Percentiles rank a stretch among this genome's conserved stretches.
Conservation (phyloP, 352 stramenopile species). For the Phytophthora syringae region DNA sequence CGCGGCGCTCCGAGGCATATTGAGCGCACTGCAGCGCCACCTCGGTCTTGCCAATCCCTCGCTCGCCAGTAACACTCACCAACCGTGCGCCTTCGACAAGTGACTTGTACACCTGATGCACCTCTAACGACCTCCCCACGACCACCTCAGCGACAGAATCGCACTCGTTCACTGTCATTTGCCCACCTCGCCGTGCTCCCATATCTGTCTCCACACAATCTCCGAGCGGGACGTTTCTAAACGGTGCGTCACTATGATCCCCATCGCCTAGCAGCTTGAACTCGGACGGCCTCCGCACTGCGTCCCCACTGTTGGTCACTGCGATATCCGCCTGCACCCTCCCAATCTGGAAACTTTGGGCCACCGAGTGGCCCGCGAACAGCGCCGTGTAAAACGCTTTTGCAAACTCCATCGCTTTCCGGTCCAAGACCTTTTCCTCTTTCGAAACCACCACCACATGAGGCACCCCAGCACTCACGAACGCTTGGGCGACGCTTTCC, state of each 20-base stretch:
- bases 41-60: slow-evolving; percentile 84
- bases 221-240: slow-evolving; percentile 59
- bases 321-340: slow-evolving; percentile 79
- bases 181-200: slow-evolving; percentile 21
- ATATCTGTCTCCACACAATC: slow-evolving; percentile 71
- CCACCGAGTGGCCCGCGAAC: slow-evolving; percentile 79
- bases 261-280: slow-evolving; percentile 86
- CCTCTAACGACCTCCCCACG: slow-evolving; percentile 78
- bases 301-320: slow-evolving; percentile 37
- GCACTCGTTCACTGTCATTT: slow-evolving; percentile 68
- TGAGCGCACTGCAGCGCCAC: slow-evolving; percentile 78
- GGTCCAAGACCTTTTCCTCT: slow-evolving; percentile 85
- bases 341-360: slow-evolving; percentile 85
- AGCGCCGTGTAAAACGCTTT: slow-evolving; percentile 91
- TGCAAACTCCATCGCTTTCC: slow-evolving; percentile 89
- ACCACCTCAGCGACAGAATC: slow-evolving; percentile 79
- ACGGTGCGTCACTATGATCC: slow-evolving; percentile 80
- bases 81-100: slow-evolving; percentile 79
- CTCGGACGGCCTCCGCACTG: slow-evolving; percentile 45
- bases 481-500: slow-evolving; percentile 87
- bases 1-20: slow-evolving; percentile 73
- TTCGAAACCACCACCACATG: slow-evolving; percentile 92
- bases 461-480: slow-evolving; percentile 88
- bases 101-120: slow-evolving; percentile 80
- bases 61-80: slow-evolving; percentile 75